These are phyloP conservation scores for Millerozyma miso DNA, from an alignment of 805 yeast genomes.

Conservation along the genomic window DNA sequence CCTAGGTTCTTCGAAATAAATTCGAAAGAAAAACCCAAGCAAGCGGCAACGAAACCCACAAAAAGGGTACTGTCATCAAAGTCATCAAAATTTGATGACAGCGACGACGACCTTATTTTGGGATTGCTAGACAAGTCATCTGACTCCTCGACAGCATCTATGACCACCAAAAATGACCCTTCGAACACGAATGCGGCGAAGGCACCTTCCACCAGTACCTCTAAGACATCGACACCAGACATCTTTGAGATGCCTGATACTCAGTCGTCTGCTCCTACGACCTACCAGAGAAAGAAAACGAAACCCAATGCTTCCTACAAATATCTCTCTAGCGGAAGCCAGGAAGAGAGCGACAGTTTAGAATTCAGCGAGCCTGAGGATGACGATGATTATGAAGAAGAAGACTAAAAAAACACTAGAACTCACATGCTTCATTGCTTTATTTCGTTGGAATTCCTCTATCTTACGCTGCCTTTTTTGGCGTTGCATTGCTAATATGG, in stretches of 20 bases:
- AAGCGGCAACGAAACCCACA: background rate
- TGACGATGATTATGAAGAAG: slow-evolving; percentile 13
- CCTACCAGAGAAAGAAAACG: slow-evolving; percentile 7
- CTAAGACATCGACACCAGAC: slow-evolving; percentile 9
- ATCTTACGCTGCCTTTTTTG: no score
- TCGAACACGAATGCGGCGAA: background rate
- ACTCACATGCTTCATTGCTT: no score
- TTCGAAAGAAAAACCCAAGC: slow-evolving; percentile 3
- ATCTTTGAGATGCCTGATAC: slow-evolving; percentile 13
- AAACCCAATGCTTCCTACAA: slow-evolving; percentile 8
- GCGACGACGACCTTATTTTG: slow-evolving; percentile 32
- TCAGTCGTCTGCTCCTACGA: slow-evolving; percentile 4
- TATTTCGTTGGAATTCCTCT: no score
- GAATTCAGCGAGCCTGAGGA: slow-evolving; percentile 6
- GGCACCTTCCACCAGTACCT: background rate
- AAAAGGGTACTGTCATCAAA: slow-evolving; percentile 1
- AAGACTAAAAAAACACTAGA: no score
- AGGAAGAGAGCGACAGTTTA: slow-evolving; percentile 10
- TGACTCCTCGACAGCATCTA: slow-evolving; percentile 1
- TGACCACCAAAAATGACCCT: slow-evolving; percentile 1
- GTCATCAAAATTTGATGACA: slow-evolving; percentile 22
- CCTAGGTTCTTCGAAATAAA: slow-evolving; percentile 10
- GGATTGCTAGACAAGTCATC: slow-evolving; percentile 7
- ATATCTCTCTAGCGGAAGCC: slow-evolving; percentile 14
- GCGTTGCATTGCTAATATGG: no score